Base-by-base conservation (phyloP, 129 eudicot species). In the Saposhnikovia divaricata region DNA sequence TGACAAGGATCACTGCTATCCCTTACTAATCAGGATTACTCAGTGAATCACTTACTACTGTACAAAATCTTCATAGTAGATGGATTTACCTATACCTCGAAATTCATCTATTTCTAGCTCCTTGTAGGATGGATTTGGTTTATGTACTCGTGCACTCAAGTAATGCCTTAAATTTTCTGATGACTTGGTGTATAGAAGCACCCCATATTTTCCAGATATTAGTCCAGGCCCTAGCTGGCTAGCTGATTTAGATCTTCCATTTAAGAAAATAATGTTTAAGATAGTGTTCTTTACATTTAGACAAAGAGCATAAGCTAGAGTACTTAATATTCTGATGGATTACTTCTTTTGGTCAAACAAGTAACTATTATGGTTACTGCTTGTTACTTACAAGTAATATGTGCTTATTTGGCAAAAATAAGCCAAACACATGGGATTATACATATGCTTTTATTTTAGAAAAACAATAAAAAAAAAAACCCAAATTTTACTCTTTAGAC, bases 1-100 rank as follows among this genome's bases (percentile, higher is more conserved):
- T 73, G 97, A 90, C 57, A 80, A 85, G 69, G 95, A 92, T 81
- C 99, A 96, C 78, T 96, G 99, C 82, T 96, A 96, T 84, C 99
- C 99, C 15, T 87, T 90, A 65, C 77, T 96, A 84, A 45, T 88
- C 80, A 88, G 71, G 65, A 84, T 94, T 45, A 78, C 90, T 12
- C 84, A 86, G 71, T 91, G 78, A 91, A 88, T 25, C 2, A 34
- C 37, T 34, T 34, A 0, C 4, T 13, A 31, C 3, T 68, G 51
- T 48, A n/a, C 9, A 27, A 37, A 47, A 21, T 43, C 42, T 72
- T 31, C 3, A 39, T 25, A 57, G 66, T 76, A 31, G 48, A 9
- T 21, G 46, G 69, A 40, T 72, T 44, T n/a, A n/a, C 31, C 0
- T 71, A 11, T 8, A 23, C n/a, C 55, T 4, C 21, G 5, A 61